These are phyloP conservation scores for Escallonia rubra DNA, from an alignment of 129 eudicot genomes.

Conservation along the genomic window DNA sequence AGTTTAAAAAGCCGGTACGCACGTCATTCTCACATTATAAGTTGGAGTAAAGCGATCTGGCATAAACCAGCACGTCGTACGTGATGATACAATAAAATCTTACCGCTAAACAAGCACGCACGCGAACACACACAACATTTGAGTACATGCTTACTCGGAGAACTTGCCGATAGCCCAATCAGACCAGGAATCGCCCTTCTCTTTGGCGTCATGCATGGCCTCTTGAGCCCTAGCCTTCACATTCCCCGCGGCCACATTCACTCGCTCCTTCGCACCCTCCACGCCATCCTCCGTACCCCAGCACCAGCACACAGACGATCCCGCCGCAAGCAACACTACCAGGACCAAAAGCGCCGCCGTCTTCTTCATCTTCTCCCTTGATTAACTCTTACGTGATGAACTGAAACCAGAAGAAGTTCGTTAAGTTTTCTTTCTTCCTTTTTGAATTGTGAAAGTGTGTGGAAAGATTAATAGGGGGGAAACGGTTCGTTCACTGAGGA, in stretches of 20 bases:
- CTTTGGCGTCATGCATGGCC: slow-evolving; percentile 27
- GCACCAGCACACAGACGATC: slow-evolving; percentile 18
- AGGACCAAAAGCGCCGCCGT: slow-evolving; percentile 9
- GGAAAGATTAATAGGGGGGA: slow-evolving; percentile 2
- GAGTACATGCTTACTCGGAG: slow-evolving; percentile 26
- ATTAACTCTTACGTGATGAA: too few relatives aligned
- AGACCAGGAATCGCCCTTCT: slow-evolving; percentile 27
- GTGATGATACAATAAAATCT: background rate
- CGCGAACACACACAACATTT: background rate
- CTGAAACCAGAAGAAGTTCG: too few relatives aligned
- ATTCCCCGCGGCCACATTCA: slow-evolving; percentile 23
- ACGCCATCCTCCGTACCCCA: slow-evolving; percentile 21
- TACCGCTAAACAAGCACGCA: background rate
- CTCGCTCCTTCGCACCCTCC: slow-evolving; percentile 21
- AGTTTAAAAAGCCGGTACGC: too few relatives aligned
- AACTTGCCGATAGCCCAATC: slow-evolving; percentile 34
- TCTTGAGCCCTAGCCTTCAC: slow-evolving; percentile 21
- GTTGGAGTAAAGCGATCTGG: too few relatives aligned
- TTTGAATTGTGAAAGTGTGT: background rate
- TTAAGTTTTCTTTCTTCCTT: too few relatives aligned
- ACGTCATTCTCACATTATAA: too few relatives aligned
- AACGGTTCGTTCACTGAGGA: background rate
- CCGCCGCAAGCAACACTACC: slow-evolving; percentile 28
- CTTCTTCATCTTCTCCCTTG: slow-evolving; percentile 11
- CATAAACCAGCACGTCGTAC: too few relatives aligned